Evolutionary conservation across 331 rosid genomes (phyloP).

Genomic region (Malus hybrid): DNA sequence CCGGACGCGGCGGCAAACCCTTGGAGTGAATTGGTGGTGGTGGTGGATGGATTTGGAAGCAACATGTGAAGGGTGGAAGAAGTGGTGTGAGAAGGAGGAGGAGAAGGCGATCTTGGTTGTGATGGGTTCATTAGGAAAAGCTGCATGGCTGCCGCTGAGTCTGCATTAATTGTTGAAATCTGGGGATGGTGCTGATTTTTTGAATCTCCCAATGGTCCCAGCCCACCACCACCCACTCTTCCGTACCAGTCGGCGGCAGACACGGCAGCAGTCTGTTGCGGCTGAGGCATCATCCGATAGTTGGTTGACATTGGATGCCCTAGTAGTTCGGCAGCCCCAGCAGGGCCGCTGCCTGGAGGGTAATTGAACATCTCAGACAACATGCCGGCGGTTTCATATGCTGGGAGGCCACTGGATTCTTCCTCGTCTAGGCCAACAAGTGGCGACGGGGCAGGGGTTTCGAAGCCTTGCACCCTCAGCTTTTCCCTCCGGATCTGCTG

Average conservation of each 20-base stretch:
- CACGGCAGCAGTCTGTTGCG: background rate
- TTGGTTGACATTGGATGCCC: constrained; percentile 36
- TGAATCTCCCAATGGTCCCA: constrained; percentile 41
- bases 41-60: constrained; percentile 60
- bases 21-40: constrained; percentile 34
- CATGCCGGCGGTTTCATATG: constrained; percentile 77
- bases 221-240: constrained; percentile 22
- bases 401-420: constrained; percentile 44
- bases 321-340: constrained; percentile 33
- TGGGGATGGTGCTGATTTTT: constrained; percentile 37
- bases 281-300: constrained; percentile 29
- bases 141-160: constrained; percentile 99
- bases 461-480: constrained; percentile 58
- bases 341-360: constrained; percentile 26
- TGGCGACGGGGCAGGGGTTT: constrained; percentile 34
- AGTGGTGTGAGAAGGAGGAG: constrained; percentile 28
- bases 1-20: constrained; percentile 15
- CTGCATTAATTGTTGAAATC: constrained; percentile 66
- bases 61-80: constrained; percentile 82
- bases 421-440: constrained; percentile 60
- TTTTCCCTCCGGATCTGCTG: constrained; percentile 94
- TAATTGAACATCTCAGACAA: constrained; percentile 90
- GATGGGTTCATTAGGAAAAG: constrained; percentile 82
- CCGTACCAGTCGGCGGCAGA: constrained; percentile 62
- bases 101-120: constrained; percentile 60